These are phyloP conservation scores for Aegilops bicornis DNA, from an alignment of 176 grass and related monocot genomes.

Conservation along the genomic window DNA sequence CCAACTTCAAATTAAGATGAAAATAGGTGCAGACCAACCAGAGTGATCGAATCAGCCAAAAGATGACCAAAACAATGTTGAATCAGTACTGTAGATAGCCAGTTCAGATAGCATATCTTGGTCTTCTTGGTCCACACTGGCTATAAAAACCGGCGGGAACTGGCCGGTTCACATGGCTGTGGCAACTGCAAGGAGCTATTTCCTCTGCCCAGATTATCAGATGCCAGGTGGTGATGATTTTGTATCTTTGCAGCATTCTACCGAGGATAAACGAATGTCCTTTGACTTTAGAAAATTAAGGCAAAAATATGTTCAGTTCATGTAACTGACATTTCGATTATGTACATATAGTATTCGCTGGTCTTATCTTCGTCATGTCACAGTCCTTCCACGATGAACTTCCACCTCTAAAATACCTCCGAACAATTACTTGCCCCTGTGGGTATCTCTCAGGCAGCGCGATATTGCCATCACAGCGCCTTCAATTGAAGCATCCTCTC, in stretches of 20 bases:
- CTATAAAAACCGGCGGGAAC: too few relatives aligned
- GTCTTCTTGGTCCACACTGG: too few relatives aligned
- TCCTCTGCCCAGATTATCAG: not conserved
- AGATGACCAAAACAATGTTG: too few relatives aligned
- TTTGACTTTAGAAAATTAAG: not conserved
- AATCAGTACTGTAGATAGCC: too few relatives aligned
- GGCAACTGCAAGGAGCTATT: too few relatives aligned
- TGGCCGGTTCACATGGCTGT: too few relatives aligned
- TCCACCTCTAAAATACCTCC: constrained; percentile 47
- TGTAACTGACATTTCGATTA: not conserved
- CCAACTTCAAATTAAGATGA: too few relatives aligned
- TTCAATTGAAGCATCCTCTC: constrained; percentile 95
- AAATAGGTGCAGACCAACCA: too few relatives aligned
- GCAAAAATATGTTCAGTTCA: not conserved
- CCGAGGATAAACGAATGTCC: not conserved
- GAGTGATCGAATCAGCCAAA: too few relatives aligned
- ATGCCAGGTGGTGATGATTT: not conserved
- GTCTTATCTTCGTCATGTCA: not conserved
- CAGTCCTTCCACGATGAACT: not conserved
- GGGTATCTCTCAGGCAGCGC: constrained; percentile 63
- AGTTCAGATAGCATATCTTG: too few relatives aligned
- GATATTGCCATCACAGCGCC: constrained; percentile 65
- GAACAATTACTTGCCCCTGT: constrained; percentile 64
- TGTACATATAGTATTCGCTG: not conserved
- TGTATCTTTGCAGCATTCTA: not conserved